These are phyloP conservation scores for Saitozyma sp. DNA, from an alignment of 768 basidiomycete species.

Conservation along the genomic window DNA sequence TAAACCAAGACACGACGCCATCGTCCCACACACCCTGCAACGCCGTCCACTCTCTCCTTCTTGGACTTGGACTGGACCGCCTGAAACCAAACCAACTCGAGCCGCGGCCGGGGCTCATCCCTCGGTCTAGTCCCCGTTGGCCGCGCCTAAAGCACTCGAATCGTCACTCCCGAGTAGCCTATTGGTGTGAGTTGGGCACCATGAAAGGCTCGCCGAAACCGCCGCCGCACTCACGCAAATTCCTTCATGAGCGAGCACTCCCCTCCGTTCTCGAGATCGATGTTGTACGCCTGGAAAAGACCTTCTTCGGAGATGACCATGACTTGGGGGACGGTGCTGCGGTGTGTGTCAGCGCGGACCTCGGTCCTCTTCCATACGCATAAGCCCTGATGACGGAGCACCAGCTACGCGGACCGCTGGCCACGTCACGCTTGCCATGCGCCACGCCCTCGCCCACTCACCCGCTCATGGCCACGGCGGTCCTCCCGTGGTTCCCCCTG, in stretches of 20 bases:
- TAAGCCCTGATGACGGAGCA: too few species aligned
- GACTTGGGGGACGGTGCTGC: conserved; percentile 87
- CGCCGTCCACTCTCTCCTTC: too few species aligned
- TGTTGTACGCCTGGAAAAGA: conserved; percentile 91
- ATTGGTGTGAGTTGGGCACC: too few species aligned
- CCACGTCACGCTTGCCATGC: neutral
- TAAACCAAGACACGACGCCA: neutral
- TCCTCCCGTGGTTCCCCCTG: conserved; percentile 70
- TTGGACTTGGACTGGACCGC: too few species aligned
- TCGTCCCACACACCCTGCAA: too few species aligned
- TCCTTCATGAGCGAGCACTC: conserved; percentile 95
- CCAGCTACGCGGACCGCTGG: too few species aligned
- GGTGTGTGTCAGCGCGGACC: neutral
- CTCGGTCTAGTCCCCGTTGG: too few species aligned
- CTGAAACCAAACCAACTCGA: too few species aligned
- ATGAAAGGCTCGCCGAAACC: too few species aligned
- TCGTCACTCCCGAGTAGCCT: conserved; percentile 43
- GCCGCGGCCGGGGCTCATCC: too few species aligned
- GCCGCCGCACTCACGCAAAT: conserved; percentile 59
- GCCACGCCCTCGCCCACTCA: conserved; percentile 54
- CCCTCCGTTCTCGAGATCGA: conserved; percentile 93
- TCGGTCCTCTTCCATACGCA: too few species aligned
- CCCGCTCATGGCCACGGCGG: conserved; percentile 86
- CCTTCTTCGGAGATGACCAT: conserved; percentile 97
- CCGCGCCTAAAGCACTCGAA: conserved; percentile 8